phyloP scores from a whole-genome alignment of 2,329 filamentous ascomycete species.

The Botryotinia globosa region DNA sequence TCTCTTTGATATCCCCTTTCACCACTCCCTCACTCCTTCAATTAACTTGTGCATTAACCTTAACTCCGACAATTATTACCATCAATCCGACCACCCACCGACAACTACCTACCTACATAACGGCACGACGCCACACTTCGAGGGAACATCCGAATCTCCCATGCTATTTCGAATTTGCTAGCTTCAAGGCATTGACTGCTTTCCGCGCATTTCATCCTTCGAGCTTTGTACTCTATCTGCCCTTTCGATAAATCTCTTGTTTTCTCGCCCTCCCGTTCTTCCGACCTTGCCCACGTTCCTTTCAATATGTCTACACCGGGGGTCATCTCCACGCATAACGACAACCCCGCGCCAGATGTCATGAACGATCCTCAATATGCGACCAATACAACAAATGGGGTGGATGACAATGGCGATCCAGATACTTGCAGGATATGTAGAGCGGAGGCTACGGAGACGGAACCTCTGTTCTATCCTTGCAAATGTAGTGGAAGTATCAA shows the following conservation, averaged over 20 bases:
- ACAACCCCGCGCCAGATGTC: slow-evolving; percentile 44
- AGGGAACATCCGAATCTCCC: background rate
- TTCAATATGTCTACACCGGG: background rate
- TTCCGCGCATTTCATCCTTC: background rate
- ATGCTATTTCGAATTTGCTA: slow-evolving; percentile 1
- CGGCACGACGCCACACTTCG: slow-evolving; percentile 8
- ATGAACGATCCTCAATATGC: slow-evolving; percentile 57
- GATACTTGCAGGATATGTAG: slow-evolving; percentile 98
- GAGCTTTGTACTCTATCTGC: background rate
- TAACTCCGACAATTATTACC: slow-evolving; percentile 7
- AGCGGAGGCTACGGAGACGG: slow-evolving; percentile 75
- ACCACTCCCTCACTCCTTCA: background rate
- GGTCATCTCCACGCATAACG: background rate
- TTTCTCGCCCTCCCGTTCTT: background rate
- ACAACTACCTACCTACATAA: background rate
- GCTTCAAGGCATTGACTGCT: slow-evolving; percentile 10
- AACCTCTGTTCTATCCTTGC: slow-evolving; percentile 95
- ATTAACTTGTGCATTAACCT: slow-evolving; percentile 3
- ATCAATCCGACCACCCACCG: background rate
- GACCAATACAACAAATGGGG: slow-evolving; percentile 39
- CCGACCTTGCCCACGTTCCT: background rate
- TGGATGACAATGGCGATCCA: slow-evolving; percentile 39
- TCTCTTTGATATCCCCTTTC: background rate
- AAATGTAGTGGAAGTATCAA: slow-evolving; percentile 99
- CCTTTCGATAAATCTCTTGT: background rate